Evolutionary conservation across 495 filamentous ascomycete species (phyloP).

Genomic region (Podospora pseudopauciseta): DNA sequence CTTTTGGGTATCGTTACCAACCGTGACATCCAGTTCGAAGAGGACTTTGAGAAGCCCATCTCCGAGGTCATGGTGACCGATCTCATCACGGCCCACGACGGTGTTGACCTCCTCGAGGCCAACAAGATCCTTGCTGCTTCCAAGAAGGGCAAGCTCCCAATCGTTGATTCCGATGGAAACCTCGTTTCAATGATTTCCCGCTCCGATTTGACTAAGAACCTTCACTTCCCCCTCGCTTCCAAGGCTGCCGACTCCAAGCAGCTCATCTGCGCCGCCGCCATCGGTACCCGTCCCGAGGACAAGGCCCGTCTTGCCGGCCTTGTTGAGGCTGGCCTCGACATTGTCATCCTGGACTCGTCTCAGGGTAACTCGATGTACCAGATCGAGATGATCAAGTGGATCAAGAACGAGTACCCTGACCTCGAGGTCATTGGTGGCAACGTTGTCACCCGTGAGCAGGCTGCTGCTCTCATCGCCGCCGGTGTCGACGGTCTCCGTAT

Average conservation of each 20-base stretch:
- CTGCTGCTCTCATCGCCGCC: conserved; percentile 84
- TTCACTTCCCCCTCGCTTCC: conserved; percentile 93
- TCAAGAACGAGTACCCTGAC: conserved; percentile 78
- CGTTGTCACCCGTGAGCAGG: conserved; percentile 94
- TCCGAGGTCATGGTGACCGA: conserved; percentile 93
- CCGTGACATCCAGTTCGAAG: conserved; percentile 93
- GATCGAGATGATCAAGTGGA: conserved; percentile 92
- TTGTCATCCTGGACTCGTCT: conserved; percentile 90
- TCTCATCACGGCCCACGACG: conserved; percentile 82
- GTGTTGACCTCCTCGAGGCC: conserved; percentile 81
- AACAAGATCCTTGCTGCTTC: conserved; percentile 91
- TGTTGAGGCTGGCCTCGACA: conserved; percentile 91
- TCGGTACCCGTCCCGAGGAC: conserved; percentile 91
- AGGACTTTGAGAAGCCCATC: conserved; percentile 67
- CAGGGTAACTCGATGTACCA: conserved; percentile 98
- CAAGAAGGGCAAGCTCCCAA: conserved; percentile 98
- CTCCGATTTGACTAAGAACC: conserved; percentile 97
- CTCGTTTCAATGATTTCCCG: conserved; percentile 92
- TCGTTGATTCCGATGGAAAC: conserved; percentile 82
- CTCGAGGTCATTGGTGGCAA: conserved; percentile 97
- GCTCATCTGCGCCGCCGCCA: conserved; percentile 89
- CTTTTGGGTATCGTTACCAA: conserved; percentile 96
- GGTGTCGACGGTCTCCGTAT: conserved; percentile 96
- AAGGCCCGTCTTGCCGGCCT: conserved; percentile 81
- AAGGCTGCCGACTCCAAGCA: conserved; percentile 98